phyloP scores from a whole-genome alignment of 108 stramenopile species.

The Craspedostauros australis region DNA sequence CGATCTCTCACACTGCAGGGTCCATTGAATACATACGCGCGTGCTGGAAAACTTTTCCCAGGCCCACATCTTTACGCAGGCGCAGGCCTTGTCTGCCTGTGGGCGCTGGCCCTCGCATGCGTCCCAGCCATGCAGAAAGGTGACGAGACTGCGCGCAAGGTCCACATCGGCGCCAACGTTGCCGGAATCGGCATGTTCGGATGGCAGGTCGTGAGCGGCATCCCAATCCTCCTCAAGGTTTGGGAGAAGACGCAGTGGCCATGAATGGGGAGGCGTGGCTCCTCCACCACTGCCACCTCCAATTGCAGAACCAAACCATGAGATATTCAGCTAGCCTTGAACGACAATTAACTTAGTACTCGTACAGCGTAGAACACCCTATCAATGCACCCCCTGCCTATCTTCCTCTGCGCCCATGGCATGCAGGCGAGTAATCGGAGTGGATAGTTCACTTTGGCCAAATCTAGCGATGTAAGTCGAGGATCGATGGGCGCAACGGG shows the following conservation, averaged over 20 bases:
- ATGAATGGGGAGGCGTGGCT: too few relatives aligned
- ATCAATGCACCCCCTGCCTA: too few relatives aligned
- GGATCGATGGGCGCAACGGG: too few relatives aligned
- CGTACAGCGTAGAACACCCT: too few relatives aligned
- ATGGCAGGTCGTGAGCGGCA: constrained; percentile 88
- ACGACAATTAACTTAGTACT: too few relatives aligned
- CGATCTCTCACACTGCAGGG: constrained; percentile 56
- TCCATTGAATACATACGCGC: constrained; percentile 92
- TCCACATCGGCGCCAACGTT: constrained; percentile 93
- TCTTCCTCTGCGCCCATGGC: too few relatives aligned
- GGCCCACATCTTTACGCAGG: constrained; percentile 97
- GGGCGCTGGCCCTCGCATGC: constrained; percentile 80
- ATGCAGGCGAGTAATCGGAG: too few relatives aligned
- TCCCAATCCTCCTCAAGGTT: constrained; percentile 91
- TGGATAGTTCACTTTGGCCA: too few relatives aligned
- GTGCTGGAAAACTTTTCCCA: constrained; percentile 96
- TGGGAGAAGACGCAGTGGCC: constrained; percentile 87
- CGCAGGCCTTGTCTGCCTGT: constrained; percentile 88
- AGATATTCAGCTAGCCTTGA: too few relatives aligned
- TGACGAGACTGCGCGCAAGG: constrained; percentile 86
- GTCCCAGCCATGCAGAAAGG: constrained; percentile 98
- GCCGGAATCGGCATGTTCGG: constrained; percentile 84
- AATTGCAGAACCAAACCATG: too few relatives aligned
- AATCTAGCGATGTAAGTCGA: too few relatives aligned
- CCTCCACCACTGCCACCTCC: too few relatives aligned